These are phyloP conservation scores for Blastocystis hominis DNA, from an alignment of 352 stramenopile genomes.

Conservation along the genomic window DNA sequence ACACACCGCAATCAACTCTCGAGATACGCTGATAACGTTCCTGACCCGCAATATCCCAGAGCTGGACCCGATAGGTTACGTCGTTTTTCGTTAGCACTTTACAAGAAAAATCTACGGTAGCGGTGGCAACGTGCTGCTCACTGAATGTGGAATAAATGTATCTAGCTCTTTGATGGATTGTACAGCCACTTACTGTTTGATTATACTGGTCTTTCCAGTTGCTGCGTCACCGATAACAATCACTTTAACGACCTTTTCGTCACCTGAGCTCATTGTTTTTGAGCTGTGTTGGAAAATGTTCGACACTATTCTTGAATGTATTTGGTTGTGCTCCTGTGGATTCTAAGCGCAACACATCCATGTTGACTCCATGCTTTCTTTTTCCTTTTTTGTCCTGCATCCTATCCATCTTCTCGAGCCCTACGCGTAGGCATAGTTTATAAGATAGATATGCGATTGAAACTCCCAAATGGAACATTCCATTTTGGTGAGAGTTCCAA, in stretches of 20 bases:
- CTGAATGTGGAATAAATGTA: conserved; percentile 67
- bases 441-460: background rate
- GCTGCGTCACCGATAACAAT: conserved; percentile 75
- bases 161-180: background rate
- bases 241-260: conserved; percentile 79
- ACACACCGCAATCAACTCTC: conserved; percentile 62
- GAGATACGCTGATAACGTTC: conserved; percentile 84
- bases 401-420: no score
- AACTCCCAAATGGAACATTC: background rate
- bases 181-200: conserved; percentile 70
- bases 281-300: background rate
- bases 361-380: no score
- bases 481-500: background rate
- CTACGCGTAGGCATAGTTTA: no score
- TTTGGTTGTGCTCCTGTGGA: no score
- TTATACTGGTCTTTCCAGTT: conserved; percentile 80
- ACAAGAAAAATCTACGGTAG: conserved; percentile 80
- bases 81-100: conserved; percentile 76
- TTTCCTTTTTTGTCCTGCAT: no score
- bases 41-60: conserved; percentile 85
- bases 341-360: no score
- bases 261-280: conserved; percentile 66
- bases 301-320: no score
- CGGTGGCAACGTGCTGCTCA: conserved; percentile 78
- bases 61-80: conserved; percentile 77